Conservation (phyloP, 129 eudicot genomes). For the Glebionis coronaria region DNA sequence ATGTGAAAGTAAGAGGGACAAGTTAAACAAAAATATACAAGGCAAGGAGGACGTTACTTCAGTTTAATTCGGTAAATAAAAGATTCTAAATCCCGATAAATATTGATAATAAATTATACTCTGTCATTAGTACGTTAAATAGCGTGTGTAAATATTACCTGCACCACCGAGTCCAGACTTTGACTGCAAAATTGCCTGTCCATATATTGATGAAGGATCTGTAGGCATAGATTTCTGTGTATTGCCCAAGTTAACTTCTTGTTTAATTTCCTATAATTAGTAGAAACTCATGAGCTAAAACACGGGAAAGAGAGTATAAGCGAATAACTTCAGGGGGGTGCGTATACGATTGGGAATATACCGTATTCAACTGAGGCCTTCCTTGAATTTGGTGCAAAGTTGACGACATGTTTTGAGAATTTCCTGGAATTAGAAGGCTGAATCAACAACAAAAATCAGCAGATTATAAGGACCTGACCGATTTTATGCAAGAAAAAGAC, state of each 20-base stretch:
- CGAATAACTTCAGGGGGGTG: slow-evolving; percentile 1
- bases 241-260: slow-evolving; percentile 62
- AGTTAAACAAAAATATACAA: too few species aligned
- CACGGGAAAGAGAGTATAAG: slow-evolving; percentile 7
- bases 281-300: slow-evolving; percentile 10
- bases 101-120: too few species aligned
- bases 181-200: slow-evolving; percentile 80
- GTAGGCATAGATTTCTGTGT: slow-evolving; percentile 70
- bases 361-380: slow-evolving; percentile 55
- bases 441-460: slow-evolving; percentile 34
- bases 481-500: background rate
- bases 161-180: slow-evolving; percentile 68
- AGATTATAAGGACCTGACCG: slow-evolving; percentile 19
- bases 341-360: slow-evolving; percentile 27
- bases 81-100: too few species aligned
- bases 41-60: too few species aligned
- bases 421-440: slow-evolving; percentile 79
- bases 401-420: slow-evolving; percentile 58
- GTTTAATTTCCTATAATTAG: slow-evolving; percentile 54
- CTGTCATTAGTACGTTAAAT: too few species aligned
- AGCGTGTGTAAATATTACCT: background rate
- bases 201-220: slow-evolving; percentile 77
- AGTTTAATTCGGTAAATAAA: too few species aligned
- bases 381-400: slow-evolving; percentile 89
- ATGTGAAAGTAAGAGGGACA: too few species aligned